Evolutionary conservation across 805 yeast genomes (phyloP).

Genomic region (Ogataea thermomethanolica): DNA sequence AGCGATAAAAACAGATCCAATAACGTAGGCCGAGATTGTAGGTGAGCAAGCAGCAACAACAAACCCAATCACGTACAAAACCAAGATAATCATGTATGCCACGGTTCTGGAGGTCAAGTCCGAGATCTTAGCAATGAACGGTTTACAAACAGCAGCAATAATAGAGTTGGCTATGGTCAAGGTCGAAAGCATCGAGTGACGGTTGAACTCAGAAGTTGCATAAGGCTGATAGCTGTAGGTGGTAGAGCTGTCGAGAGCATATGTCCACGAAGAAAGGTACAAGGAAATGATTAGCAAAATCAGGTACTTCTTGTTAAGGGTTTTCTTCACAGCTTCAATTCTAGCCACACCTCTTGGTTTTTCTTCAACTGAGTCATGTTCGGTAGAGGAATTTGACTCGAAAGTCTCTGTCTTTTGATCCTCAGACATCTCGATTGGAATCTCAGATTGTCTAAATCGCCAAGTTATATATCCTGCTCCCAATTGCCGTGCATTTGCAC

Average conservation of each 20-base stretch:
- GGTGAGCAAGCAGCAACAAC: conserved; percentile 24
- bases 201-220: conserved; percentile 25
- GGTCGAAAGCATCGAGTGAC: conserved; percentile 26
- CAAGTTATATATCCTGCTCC: background rate
- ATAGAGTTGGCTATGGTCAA: conserved; percentile 24
- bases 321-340: conserved; percentile 4
- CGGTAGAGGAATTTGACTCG: background rate
- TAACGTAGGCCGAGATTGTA: conserved; percentile 26
- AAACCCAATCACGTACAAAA: conserved; percentile 25
- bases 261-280: conserved; percentile 63
- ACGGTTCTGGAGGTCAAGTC: conserved; percentile 28
- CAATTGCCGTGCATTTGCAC: background rate
- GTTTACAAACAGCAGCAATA: conserved; percentile 25
- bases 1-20: conserved; percentile 25
- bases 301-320: background rate
- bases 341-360: conserved; percentile 5
- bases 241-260: conserved; percentile 31
- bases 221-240: conserved; percentile 35
- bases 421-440: conserved; percentile 1
- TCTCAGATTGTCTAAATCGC: no score
- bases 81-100: conserved; percentile 18
- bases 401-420: background rate
- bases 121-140: conserved; percentile 28
- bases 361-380: conserved; percentile 10
- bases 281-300: conserved; percentile 54